Conservation (phyloP, 202 grass and related monocot genomes). For the Musa balbisiana region DNA sequence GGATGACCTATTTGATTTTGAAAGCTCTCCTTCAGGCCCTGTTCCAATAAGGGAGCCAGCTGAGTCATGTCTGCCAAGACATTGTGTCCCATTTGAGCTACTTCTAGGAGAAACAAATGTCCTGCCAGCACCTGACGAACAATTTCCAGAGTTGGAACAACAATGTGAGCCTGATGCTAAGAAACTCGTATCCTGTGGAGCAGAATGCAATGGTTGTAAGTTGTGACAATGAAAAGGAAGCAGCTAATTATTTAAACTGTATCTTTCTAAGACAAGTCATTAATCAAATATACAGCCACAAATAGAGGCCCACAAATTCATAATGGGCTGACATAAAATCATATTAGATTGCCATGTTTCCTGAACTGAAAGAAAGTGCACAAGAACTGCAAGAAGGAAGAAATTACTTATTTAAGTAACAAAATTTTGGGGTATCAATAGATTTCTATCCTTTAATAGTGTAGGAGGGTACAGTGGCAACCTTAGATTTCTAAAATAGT, state of each 20-base stretch:
- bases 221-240: neutral
- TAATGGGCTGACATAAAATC: neutral
- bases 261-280: neutral
- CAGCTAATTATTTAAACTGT: neutral
- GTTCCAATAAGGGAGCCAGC: constrained; percentile 28
- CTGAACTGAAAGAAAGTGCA: too few relatives aligned
- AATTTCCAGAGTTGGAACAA: constrained; percentile 84
- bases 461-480: neutral
- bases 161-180: constrained; percentile 63
- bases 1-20: constrained; percentile 58
- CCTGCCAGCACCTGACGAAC: constrained; percentile 31
- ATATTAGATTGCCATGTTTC: too few relatives aligned
- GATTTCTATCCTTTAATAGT: too few relatives aligned
- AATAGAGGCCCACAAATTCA: neutral
- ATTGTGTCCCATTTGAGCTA: constrained; percentile 28
- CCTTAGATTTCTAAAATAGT: neutral
- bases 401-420: too few relatives aligned
- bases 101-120: constrained; percentile 56
- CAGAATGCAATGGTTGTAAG: neutral
- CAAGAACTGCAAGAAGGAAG: too few relatives aligned
- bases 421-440: too few relatives aligned
- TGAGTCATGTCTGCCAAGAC: constrained; percentile 50
- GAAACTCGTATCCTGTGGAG: constrained; percentile 53
- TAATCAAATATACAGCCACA: neutral
- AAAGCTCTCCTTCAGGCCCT: constrained; percentile 28